Conservation (phyloP, 345 rosid species). For the Moricandia arvensis region DNA sequence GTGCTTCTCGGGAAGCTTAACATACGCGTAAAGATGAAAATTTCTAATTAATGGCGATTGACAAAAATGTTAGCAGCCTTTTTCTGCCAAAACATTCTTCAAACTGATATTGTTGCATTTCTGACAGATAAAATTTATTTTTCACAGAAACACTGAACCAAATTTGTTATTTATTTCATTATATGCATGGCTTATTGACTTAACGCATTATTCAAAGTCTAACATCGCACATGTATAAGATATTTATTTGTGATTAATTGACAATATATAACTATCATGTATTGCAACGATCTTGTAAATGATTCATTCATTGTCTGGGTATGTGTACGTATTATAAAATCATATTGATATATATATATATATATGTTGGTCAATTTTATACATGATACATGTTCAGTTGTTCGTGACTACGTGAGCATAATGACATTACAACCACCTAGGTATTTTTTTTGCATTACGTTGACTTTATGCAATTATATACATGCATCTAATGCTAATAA, state of each 20-base stretch:
- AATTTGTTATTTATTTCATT: not conserved
- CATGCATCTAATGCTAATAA: not conserved
- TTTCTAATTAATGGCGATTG: constrained; percentile 8
- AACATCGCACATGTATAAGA: not conserved
- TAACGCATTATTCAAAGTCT: not conserved
- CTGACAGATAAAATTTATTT: constrained; percentile 1
- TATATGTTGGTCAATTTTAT: not conserved
- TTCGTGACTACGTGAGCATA: constrained; percentile 15
- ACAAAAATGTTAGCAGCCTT: constrained; percentile 27
- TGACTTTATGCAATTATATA: constrained; percentile 1
- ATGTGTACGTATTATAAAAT: constrained; percentile 9
- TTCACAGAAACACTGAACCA: not conserved
- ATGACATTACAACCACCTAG: constrained; percentile 31
- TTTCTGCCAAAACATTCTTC: constrained; percentile 31
- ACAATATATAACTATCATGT: not conserved
- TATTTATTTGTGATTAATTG: not conserved
- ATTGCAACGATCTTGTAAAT: constrained; percentile 15
- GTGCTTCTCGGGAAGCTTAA: constrained; percentile 34
- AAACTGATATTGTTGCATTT: constrained; percentile 25
- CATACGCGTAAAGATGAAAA: constrained; percentile 9
- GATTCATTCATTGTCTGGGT: constrained; percentile 12
- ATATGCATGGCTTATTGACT: not conserved
- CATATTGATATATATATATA: not conserved
- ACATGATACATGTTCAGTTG: constrained; percentile 30
- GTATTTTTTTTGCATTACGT: constrained; percentile 1